Percentiles rank a stretch among this genome's conserved stretches.
Evolutionary conservation across 768 basidiomycete species (phyloP).

Genomic region (Ramaria sp.): DNA sequence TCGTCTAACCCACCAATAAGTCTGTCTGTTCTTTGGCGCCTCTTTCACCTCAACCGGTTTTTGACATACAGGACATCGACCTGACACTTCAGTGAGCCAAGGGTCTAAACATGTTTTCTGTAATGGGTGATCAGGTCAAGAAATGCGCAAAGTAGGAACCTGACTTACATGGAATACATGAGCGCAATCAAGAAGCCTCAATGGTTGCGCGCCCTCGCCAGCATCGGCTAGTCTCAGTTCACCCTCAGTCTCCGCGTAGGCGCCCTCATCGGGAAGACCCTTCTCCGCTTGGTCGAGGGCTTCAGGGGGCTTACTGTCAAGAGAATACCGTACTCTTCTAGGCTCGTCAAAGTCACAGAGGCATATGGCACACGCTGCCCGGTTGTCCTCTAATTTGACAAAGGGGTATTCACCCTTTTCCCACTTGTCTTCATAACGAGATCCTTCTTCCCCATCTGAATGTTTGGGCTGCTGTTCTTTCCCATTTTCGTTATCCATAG

Average conservation of each 20-base stretch:
- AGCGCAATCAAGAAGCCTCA: conserved; percentile 67
- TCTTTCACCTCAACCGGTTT: conserved; percentile 41
- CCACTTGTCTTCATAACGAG: conserved; percentile 68
- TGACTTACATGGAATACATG: conserved; percentile 83
- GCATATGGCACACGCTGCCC: conserved; percentile 78
- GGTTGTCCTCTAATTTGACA: conserved; percentile 70
- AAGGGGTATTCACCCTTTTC: conserved; percentile 71
- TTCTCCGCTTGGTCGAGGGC: conserved; percentile 19
- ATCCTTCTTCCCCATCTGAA: neutral
- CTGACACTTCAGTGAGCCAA: conserved; percentile 78
- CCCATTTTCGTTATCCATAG: conserved; percentile 12
- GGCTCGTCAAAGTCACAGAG: conserved; percentile 80
- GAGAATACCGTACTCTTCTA: conserved; percentile 19
- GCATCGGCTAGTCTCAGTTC: conserved; percentile 54
- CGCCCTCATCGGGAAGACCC: conserved; percentile 21
- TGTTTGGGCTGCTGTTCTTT: conserved; percentile 25
- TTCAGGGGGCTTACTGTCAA: conserved; percentile 20
- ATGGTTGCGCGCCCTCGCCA: conserved; percentile 64
- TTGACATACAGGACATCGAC: conserved; percentile 84
- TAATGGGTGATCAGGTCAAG: conserved; percentile 7
- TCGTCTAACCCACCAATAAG: no score
- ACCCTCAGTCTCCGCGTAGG: conserved; percentile 22
- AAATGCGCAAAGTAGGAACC: neutral
- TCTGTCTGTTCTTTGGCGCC: neutral
- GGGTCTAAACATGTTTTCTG: conserved; percentile 86